Conservation (phyloP, 371 early-diverging fungal genomes). For the Mucor plumbeus region DNA sequence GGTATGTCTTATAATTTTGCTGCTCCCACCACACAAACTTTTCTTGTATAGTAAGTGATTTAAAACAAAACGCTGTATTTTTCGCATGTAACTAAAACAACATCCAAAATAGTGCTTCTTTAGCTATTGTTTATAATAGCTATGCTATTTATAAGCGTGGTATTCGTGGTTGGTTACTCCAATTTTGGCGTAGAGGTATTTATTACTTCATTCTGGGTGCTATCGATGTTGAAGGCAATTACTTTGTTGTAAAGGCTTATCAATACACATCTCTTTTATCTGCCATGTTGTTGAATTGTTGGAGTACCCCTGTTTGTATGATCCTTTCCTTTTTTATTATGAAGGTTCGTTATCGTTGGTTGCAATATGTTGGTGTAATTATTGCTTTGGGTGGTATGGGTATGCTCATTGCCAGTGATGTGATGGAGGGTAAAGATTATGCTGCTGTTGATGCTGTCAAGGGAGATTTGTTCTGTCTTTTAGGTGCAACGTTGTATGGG, state of each 20-base stretch:
- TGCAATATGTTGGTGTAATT: conserved; percentile 68
- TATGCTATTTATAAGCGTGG: conserved; percentile 60
- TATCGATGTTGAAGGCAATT: conserved; percentile 80
- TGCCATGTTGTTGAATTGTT: conserved; percentile 74
- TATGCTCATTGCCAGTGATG: conserved; percentile 65
- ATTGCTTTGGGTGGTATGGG: conserved; percentile 71
- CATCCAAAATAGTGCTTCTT: conserved; percentile 32
- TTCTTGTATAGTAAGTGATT: conserved; percentile 57
- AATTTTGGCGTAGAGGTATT: conserved; percentile 52
- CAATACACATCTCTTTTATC: conserved; percentile 73
- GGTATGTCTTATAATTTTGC: conserved; percentile 51
- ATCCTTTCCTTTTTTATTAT: conserved; percentile 63
- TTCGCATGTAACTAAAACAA: neutral
- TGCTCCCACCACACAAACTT: conserved; percentile 72
- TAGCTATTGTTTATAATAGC: conserved; percentile 65
- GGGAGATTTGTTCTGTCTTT: conserved; percentile 71
- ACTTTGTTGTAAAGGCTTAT: conserved; percentile 77
- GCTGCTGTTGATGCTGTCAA: conserved; percentile 56
- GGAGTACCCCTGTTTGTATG: conserved; percentile 74
- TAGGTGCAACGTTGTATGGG: conserved; percentile 76
- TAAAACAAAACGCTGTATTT: neutral
- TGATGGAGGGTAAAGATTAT: conserved; percentile 51
- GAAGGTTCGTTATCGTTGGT: conserved; percentile 60
- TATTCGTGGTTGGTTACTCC: conserved; percentile 49
- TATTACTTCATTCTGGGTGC: conserved; percentile 62